Evolutionary conservation across 1,139 yeast genomes (phyloP), one percentile per base, ranked within the genome.

Genomic region (Ogataea hybrid): DNA sequence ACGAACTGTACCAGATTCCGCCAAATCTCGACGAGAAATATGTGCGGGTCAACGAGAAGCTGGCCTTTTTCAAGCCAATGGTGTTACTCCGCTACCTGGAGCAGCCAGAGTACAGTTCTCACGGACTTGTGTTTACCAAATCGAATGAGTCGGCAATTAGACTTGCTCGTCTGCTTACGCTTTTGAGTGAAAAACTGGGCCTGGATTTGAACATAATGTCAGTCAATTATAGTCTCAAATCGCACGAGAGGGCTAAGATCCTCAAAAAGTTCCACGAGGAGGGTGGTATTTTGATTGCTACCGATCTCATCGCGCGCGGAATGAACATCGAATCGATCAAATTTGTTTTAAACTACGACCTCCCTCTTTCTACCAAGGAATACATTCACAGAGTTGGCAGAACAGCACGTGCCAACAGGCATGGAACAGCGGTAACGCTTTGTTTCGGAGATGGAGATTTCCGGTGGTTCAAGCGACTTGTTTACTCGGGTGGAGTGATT

Each of bases 301-400:
- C 98, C 0, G 99, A 92, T 64, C 75, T 92, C 56, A 86, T 94
- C 59, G 87, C 97, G 14, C 81, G 99, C 65, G 99, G 99, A 68
- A 78, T 92, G 32, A 96, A 92, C 66, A 74, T 94, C 37, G 67
- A 75, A 8, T 72, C 81, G 6, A 79, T 94, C 38, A 73, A 80
- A 23, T 79, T 81, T 48, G 97, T 92, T 11, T 66, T 92, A 41
- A 94, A 92, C 62, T 92, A 92, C 61, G 98, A 94, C 56, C 67
- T 89, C 43, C 98, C 98, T 7, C 75, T 81, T 35, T 85, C 96
- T 0, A 76, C 92, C 0, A 81, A 94, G 51, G 98, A 92, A 57
- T 94, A 92, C 55, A 87, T 92, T 25, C 99, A 92, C 63, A 75
- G 98, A 53, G 92, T 90, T 27, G 98, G 98, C 33, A 81, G 98